Conservation (phyloP, 2,329 filamentous ascomycete species). For the Ophiosphaerella narmari region DNA sequence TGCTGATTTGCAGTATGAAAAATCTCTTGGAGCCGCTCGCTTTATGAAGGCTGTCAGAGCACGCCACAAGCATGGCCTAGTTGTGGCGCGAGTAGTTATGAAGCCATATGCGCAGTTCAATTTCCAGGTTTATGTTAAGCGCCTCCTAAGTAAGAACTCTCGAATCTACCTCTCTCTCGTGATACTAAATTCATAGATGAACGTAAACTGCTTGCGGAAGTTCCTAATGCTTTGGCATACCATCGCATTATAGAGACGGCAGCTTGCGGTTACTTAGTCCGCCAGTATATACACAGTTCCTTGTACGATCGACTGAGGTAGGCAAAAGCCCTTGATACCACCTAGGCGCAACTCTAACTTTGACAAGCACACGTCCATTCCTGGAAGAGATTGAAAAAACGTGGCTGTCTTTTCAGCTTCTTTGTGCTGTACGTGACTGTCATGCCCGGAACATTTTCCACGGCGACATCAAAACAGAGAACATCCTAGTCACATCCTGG, state of each 20-base stretch:
- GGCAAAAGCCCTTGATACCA: not conserved
- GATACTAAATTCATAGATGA: conserved; percentile 63
- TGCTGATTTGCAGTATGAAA: conserved; percentile 87
- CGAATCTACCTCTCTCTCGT: conserved; percentile 9
- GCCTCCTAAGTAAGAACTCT: conserved; percentile 68
- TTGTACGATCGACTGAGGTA: conserved; percentile 87
- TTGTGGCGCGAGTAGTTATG: conserved; percentile 91
- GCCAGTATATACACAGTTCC: conserved; percentile 95
- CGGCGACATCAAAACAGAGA: conserved; percentile 98
- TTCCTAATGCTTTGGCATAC: conserved; percentile 90
- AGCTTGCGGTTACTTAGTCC: conserved; percentile 87
- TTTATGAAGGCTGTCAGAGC: conserved; percentile 98
- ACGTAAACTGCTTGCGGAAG: conserved; percentile 74
- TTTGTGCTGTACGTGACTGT: conserved; percentile 90
- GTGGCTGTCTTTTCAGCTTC: conserved; percentile 94
- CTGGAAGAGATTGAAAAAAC: conserved; percentile 98
- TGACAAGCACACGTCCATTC: conserved; percentile 82
- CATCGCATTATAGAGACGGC: conserved; percentile 90
- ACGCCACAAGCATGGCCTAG: conserved; percentile 84
- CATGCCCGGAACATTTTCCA: conserved; percentile 89
- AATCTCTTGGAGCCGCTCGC: conserved; percentile 84
- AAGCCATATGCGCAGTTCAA: conserved; percentile 87
- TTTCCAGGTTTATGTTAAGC: conserved; percentile 76
- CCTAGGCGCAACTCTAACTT: conserved; percentile 24
- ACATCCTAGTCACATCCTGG: conserved; percentile 96